Conservation (phyloP, 805 yeast species). For the Nakazawaea wickerhamii region DNA sequence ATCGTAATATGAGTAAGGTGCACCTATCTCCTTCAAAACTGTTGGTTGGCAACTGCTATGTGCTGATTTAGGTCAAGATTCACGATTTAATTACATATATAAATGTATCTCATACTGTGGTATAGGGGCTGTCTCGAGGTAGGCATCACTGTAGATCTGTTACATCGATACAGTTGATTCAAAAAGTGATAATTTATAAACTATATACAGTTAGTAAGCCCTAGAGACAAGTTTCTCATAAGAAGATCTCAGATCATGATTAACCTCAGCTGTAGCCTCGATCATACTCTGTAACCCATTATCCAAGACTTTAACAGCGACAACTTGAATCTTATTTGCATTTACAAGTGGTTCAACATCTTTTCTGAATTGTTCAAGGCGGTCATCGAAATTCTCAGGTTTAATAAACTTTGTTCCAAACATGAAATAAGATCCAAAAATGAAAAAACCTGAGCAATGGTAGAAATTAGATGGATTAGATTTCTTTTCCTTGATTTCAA, state of each 20-base stretch:
- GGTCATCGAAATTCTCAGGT: constrained; percentile 9
- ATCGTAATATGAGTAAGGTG: too few relatives aligned
- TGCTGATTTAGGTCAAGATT: too few relatives aligned
- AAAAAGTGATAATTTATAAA: too few relatives aligned
- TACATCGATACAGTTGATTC: too few relatives aligned
- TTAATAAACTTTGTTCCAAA: constrained; percentile 15
- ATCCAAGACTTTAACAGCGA: neutral
- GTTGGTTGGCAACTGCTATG: neutral
- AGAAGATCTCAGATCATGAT: too few relatives aligned
- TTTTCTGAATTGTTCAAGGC: constrained; percentile 19
- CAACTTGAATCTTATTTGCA: neutral
- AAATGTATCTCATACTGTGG: too few relatives aligned
- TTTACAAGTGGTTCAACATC: constrained; percentile 13
- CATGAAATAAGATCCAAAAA: constrained; percentile 30
- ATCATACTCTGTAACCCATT: neutral
- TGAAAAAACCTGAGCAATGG: constrained; percentile 18
- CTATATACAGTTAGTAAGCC: too few relatives aligned
- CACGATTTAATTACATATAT: too few relatives aligned
- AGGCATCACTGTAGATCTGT: too few relatives aligned
- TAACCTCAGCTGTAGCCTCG: neutral
- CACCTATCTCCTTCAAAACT: too few relatives aligned
- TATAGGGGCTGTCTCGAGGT: too few relatives aligned
- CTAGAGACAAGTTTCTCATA: neutral
- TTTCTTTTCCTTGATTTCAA: neutral
- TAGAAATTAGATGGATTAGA: neutral